Evolutionary conservation across 768 basidiomycete species (phyloP).

Genomic region (Rhizopogon salebrosus): DNA sequence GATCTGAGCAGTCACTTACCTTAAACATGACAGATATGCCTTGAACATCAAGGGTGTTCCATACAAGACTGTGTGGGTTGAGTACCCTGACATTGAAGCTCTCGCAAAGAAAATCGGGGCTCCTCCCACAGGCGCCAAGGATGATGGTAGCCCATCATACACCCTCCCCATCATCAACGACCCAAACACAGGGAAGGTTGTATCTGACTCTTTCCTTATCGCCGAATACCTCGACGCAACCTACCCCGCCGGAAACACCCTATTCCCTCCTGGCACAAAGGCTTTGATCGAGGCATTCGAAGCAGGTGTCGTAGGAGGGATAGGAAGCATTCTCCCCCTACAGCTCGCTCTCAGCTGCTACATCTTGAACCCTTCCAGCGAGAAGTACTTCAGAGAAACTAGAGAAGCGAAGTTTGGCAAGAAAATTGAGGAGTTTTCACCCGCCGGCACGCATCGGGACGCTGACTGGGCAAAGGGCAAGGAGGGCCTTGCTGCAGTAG

Average conservation of each 20-base stretch:
- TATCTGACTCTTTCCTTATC: conserved; percentile 39
- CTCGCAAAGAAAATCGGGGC: conserved; percentile 28
- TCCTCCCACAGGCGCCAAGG: conserved; percentile 22
- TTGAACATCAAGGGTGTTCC: conserved; percentile 37
- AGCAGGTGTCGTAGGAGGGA: conserved; percentile 5
- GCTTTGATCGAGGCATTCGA: conserved; percentile 38
- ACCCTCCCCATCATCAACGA: conserved; percentile 40
- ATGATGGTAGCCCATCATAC: conserved; percentile 29
- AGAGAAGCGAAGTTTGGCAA: conserved; percentile 27
- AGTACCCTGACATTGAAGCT: conserved; percentile 35
- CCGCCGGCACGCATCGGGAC: conserved; percentile 20
- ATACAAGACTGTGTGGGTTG: conserved; percentile 39
- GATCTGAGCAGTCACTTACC: not conserved
- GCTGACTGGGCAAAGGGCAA: conserved; percentile 24
- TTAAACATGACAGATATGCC: conserved; percentile 23
- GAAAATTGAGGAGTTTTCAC: conserved; percentile 32
- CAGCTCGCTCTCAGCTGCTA: conserved; percentile 10
- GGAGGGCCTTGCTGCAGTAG: conserved; percentile 20
- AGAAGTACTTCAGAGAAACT: conserved; percentile 28
- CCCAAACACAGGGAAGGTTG: conserved; percentile 25
- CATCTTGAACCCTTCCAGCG: conserved; percentile 23
- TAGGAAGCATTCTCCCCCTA: conserved; percentile 8
- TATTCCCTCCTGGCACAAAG: conserved; percentile 37
- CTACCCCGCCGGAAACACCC: conserved; percentile 31
- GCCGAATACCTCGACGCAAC: conserved; percentile 41